Base-by-base conservation (phyloP, 2,329 filamentous ascomycete genomes). In the Juglanconis oblonga region DNA sequence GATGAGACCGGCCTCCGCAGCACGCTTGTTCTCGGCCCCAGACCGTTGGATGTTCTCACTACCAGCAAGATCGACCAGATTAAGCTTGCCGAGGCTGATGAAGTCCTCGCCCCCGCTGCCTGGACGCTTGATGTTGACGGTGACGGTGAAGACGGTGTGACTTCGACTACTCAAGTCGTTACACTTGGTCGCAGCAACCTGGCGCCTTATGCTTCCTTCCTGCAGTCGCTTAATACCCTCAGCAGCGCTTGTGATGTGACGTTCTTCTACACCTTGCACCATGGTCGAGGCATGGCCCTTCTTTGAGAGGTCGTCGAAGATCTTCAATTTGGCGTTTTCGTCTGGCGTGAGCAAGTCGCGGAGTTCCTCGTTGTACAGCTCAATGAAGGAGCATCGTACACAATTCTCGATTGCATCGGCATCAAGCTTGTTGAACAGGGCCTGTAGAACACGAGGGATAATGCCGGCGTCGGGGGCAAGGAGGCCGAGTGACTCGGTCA, bases 171-270 rank as follows among this genome's bases (percentile, higher is more conserved):
- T 97, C 58, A 98, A 85, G 69, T 99, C 95, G 73, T 99, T 99
- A 83, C 95, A 99, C 75, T 98, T 98, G n/a, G 95, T 99, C 4
- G 96, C 92, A 5, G 95, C 96, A n/a, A 99, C 95, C 74, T 99
- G 95, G 53, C 95, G 89, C 75, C 93, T 96, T 76, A 95, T 83
- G 73, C 92, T 97, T 64, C 95, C 96, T 64, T 89, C 84, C 68
- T 95, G 91, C 50, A 99, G 84, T 64, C 97, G 82, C 74, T 91
- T 90, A 74, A 99, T 93, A 62, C 95, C 95, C 54, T 92, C 89
- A 11, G 85, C 82, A 0, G 95, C 93, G 64, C 81, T 90, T 70
- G 91, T 90, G 69, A 99, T 96, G 72, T 97, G 91, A 6, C 90
- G 89, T 75, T 99, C 95, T 73, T 98, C 96, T 92, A 99, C 96